A percentile compares a stretch with the other conserved stretches of the same genome.
These are phyloP conservation scores for Massariosphaeria phaeospora DNA, from an alignment of 495 filamentous ascomycete genomes.

Conservation along the genomic window DNA sequence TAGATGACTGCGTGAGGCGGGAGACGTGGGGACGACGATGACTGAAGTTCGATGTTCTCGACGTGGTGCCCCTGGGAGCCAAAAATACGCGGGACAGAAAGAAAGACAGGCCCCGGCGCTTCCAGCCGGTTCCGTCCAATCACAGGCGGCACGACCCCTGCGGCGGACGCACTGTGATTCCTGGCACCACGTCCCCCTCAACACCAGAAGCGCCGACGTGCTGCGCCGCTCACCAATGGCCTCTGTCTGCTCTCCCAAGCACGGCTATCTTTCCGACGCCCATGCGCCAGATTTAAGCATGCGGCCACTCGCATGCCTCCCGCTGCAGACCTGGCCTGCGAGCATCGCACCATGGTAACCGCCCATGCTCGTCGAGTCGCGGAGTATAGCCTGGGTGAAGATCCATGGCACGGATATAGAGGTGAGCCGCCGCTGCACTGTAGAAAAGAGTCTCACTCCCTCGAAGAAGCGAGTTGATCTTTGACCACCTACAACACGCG, in stretches of 20 bases:
- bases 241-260: slow-evolving; percentile 1
- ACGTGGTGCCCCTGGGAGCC: slow-evolving; percentile 13
- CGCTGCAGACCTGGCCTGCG: slow-evolving; percentile 14
- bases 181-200: slow-evolving; percentile 9
- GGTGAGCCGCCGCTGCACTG: slow-evolving; percentile 16
- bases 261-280: slow-evolving; percentile 1
- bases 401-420: slow-evolving; percentile 23
- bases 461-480: slow-evolving; percentile 26
- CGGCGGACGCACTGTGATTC: slow-evolving; percentile 11
- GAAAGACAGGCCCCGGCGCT: slow-evolving; percentile 18
- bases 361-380: slow-evolving; percentile 14
- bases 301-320: slow-evolving; percentile 5
- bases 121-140: slow-evolving; percentile 4
- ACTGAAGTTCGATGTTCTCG: slow-evolving; percentile 1
- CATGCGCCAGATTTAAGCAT: slow-evolving; percentile 9
- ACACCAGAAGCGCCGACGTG: slow-evolving; percentile 25
- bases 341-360: slow-evolving; percentile 21
- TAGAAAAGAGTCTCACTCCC: neutral
- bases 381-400: slow-evolving; percentile 11
- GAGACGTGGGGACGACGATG: neutral
- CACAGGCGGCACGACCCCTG: neutral
- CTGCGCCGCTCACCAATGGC: slow-evolving; percentile 12
- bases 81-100: slow-evolving; percentile 29
- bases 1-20: slow-evolving; percentile 1
- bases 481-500: neutral